Conservation (phyloP, 106 monocot genomes). For the Phalaenopsis equestris region DNA sequence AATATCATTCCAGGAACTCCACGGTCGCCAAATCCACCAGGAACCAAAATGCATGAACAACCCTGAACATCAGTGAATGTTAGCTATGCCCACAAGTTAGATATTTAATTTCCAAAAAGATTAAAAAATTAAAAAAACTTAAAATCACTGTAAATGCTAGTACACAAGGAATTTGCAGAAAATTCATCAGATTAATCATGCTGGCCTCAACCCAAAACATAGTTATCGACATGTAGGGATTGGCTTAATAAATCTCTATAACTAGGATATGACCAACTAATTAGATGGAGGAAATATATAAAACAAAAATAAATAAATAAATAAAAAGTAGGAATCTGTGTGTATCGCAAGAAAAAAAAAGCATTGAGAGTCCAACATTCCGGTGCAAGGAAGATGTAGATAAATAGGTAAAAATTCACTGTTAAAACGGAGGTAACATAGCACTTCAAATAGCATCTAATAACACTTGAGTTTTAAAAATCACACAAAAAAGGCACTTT, state of each 20-base stretch:
- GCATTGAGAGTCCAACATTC: neutral
- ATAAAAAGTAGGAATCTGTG: neutral
- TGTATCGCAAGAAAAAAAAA: neutral
- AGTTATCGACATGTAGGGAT: no score
- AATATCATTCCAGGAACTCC: slow-evolving; percentile 83
- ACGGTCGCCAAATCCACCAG: slow-evolving; percentile 81
- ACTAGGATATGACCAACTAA: neutral
- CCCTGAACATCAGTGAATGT: slow-evolving; percentile 23
- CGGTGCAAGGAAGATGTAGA: neutral
- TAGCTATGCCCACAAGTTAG: neutral
- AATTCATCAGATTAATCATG: neutral
- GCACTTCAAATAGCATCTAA: neutral
- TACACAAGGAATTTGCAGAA: neutral
- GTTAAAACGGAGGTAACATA: neutral
- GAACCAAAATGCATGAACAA: slow-evolving; percentile 66
- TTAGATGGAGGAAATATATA: neutral
- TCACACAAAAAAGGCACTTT: neutral
- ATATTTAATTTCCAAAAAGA: neutral
- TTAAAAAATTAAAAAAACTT: neutral
- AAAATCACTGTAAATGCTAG: neutral
- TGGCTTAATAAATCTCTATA: no score
- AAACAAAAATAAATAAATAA: neutral
- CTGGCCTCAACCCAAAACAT: no score
- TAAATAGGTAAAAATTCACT: neutral
- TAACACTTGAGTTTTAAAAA: neutral